phyloP scores from a whole-genome alignment of 1,139 yeast genomes.

The Yamadazyma dushanensis region DNA sequence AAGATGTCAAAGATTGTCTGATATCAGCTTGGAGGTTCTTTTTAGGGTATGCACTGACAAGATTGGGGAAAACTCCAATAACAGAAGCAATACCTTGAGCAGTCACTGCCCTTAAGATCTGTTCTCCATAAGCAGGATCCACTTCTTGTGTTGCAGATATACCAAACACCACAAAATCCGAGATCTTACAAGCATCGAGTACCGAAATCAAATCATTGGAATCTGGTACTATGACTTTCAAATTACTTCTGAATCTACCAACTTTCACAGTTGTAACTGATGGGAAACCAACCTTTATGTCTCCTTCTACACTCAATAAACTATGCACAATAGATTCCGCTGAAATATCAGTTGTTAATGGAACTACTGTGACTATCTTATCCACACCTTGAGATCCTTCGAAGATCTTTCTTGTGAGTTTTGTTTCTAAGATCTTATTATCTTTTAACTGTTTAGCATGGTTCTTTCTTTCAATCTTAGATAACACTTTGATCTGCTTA shows the following conservation, averaged over 20 bases:
- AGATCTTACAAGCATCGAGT: slow-evolving; percentile 82
- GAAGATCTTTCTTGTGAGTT: slow-evolving; percentile 61
- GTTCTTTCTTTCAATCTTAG: slow-evolving; percentile 78
- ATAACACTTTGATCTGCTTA: slow-evolving; percentile 44
- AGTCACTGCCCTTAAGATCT: slow-evolving; percentile 80
- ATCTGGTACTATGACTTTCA: slow-evolving; percentile 78
- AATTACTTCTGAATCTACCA: slow-evolving; percentile 68
- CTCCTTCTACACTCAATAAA: slow-evolving; percentile 37
- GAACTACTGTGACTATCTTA: slow-evolving; percentile 76
- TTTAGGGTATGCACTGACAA: slow-evolving; percentile 65
- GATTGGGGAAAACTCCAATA: slow-evolving; percentile 78
- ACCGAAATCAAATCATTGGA: slow-evolving; percentile 64
- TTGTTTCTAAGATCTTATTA: slow-evolving; percentile 61
- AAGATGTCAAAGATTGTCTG: slow-evolving; percentile 77
- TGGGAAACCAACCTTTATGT: slow-evolving; percentile 39
- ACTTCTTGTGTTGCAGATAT: slow-evolving; percentile 85
- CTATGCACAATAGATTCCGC: slow-evolving; percentile 56
- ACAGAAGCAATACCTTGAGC: slow-evolving; percentile 90
- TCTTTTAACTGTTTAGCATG: slow-evolving; percentile 74
- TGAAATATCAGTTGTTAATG: slow-evolving; percentile 72
- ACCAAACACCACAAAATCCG: slow-evolving; percentile 87
- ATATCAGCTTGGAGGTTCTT: slow-evolving; percentile 77
- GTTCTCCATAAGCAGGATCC: slow-evolving; percentile 78
- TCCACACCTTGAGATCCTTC: slow-evolving; percentile 82
- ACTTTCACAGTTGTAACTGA: slow-evolving; percentile 52